Evolutionary conservation across 2,329 filamentous ascomycete genomes (phyloP).

Genomic region (Diaporthe longicolla): DNA sequence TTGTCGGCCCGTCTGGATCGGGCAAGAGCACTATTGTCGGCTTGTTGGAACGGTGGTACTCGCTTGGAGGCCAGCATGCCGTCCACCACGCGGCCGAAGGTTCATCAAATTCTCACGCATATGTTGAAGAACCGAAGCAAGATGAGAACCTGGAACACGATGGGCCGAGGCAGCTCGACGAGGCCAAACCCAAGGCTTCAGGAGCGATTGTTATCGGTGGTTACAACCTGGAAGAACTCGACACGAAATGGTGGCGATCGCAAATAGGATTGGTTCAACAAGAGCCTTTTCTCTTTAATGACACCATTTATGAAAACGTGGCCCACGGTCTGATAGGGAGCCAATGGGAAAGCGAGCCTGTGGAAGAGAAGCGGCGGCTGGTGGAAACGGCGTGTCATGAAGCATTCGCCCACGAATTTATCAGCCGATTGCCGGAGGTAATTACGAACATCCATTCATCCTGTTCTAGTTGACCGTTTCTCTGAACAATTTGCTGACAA

Average conservation of each 20-base stretch:
- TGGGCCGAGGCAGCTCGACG: conserved; percentile 61
- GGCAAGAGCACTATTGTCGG: conserved; percentile 86
- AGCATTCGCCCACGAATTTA: conserved; percentile 79
- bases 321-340: conserved; percentile 63
- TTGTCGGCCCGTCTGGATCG: conserved; percentile 85
- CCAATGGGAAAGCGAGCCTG: conserved; percentile 53
- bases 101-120: background rate
- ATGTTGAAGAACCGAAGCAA: background rate
- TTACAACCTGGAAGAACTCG: conserved; percentile 58
- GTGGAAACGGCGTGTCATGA: conserved; percentile 76
- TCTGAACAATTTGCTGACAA: conserved; percentile 18
- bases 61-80: background rate
- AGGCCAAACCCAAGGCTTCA: conserved; percentile 50
- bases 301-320: conserved; percentile 68
- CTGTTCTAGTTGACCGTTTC: background rate
- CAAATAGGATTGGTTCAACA: conserved; percentile 61
- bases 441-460: conserved; percentile 34
- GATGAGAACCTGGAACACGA: conserved; percentile 50
- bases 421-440: conserved; percentile 71
- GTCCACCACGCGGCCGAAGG: background rate
- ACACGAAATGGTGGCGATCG: conserved; percentile 70
- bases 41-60: conserved; percentile 79
- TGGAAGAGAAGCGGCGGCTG: conserved; percentile 64
- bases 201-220: background rate
- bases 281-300: conserved; percentile 61